These are phyloP conservation scores for Clausena lansium DNA, from an alignment of 345 rosid genomes.

Conservation along the genomic window DNA sequence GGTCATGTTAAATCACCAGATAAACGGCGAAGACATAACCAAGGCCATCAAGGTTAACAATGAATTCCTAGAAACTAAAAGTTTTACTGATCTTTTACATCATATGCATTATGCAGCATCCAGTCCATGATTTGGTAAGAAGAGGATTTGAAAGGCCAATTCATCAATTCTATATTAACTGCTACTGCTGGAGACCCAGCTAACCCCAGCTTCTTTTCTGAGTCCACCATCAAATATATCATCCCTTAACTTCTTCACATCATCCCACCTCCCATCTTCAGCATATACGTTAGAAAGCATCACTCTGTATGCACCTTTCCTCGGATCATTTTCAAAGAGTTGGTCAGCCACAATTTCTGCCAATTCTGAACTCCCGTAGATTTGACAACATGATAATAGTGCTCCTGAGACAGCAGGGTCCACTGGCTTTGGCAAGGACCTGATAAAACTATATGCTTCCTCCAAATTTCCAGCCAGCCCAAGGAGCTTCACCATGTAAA, in stretches of 20 bases:
- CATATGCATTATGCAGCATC: neutral
- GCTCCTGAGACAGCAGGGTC: conserved; percentile 85
- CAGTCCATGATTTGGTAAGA: neutral
- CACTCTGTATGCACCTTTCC: conserved; percentile 60
- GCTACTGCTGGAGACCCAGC: conserved; percentile 42
- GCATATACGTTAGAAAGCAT: conserved; percentile 81
- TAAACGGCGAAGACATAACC: neutral
- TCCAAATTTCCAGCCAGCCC: conserved; percentile 71
- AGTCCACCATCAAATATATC: conserved; percentile 27
- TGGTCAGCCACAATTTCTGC: conserved; percentile 65
- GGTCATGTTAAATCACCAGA: neutral
- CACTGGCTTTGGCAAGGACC: conserved; percentile 59
- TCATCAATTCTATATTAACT: neutral
- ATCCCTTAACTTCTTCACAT: conserved; percentile 57
- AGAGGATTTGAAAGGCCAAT: neutral
- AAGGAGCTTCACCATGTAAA: conserved; percentile 76
- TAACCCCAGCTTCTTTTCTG: conserved; percentile 54
- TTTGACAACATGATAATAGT: conserved; percentile 72
- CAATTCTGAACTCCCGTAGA: conserved; percentile 50
- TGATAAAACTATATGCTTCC: conserved; percentile 58
- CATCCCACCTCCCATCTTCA: conserved; percentile 70
- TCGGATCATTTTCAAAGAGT: conserved; percentile 47
- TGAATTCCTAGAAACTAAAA: neutral
- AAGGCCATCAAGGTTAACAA: neutral
- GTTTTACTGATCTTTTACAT: neutral